Base-by-base conservation (phyloP, 345 rosid genomes). In the Turritis glabra region DNA sequence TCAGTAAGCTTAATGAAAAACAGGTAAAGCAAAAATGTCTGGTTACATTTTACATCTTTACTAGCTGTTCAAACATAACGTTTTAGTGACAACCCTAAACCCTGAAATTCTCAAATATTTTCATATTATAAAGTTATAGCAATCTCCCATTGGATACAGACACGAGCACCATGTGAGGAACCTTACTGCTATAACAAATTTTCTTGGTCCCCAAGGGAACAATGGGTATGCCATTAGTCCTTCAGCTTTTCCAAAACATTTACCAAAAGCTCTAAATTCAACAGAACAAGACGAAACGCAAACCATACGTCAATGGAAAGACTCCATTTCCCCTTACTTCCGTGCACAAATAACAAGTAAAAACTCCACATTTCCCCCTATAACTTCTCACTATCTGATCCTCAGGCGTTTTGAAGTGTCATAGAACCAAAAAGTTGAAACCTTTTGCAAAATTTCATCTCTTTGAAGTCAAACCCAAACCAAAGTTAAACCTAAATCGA, bases 391-490 rank as follows among this genome's bases (percentile, higher is more conserved):
- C 3, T 19, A 64, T 56, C 21, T 18, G 15, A 58, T 47, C 54
- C 22, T 27, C 53, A 40, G 37, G 5, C 21, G 15, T 48, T 27
- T 22, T 21, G 30, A 27, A n/a, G 15, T 40, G 23, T 5, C 19
- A 12, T 23, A 11, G 23, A 63, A 53, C 48, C 9, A 57, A 35
- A 77, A 76, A 46, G 75, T 63, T 26, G 33, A 33, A 5, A 33
- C 63, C 46, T 75, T 75, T 58, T 5, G 33, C 32, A 44, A 64
- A 35, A 21, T 1, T 58, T 6, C 18, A 12, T 1, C 9, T 37
- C 15, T 67, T 51, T 51, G 0, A 35, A 33, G 41, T 13, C 46
- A 33, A 48, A 33, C 10, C 5, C 25, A 51, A 6, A 48, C 48
- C 30, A 21, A 67, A 32, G 27, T 21, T 33, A 25, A 26, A 32